phyloP scores from a whole-genome alignment of 768 basidiomycete species.

The Collybiopsis confluens region DNA sequence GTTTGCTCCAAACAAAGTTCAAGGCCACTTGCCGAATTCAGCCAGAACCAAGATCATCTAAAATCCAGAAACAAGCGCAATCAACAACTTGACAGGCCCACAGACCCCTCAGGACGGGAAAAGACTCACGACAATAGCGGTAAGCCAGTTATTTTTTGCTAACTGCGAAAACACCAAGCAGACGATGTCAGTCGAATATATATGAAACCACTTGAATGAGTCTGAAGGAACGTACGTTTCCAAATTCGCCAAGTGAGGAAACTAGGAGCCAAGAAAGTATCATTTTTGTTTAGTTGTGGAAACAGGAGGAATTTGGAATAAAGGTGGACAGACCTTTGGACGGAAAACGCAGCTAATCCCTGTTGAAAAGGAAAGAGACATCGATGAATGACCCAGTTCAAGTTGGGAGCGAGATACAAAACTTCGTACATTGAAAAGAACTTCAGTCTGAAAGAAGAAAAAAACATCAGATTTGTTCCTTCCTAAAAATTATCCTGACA shows the following conservation, averaged over 20 bases:
- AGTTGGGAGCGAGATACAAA: background rate
- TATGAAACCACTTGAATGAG: too few species aligned
- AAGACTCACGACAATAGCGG: constrained; percentile 14
- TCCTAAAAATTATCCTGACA: too few species aligned
- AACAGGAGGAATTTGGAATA: background rate
- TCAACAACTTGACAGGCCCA: constrained; percentile 19
- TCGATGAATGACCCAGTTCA: constrained; percentile 11
- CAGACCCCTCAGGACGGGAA: too few species aligned
- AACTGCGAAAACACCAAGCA: constrained; percentile 21
- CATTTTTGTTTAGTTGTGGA: background rate
- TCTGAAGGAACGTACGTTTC: constrained; percentile 38
- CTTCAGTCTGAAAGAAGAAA: constrained; percentile 33
- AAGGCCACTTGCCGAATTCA: constrained; percentile 23
- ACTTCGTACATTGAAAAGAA: constrained; percentile 39
- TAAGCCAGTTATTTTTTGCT: constrained; percentile 29
- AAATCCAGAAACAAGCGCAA: constrained; percentile 16
- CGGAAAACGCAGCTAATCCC: constrained; percentile 48
- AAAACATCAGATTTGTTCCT: constrained; percentile 11
- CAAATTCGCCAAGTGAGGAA: constrained; percentile 50
- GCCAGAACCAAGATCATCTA: constrained; percentile 17
- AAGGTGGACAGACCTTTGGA: constrained; percentile 38
- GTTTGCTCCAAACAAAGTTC: too few species aligned
- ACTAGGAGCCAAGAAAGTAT: constrained; percentile 18
- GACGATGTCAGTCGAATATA: too few species aligned
- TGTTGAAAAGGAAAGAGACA: constrained; percentile 24